These are phyloP conservation scores for Penicillium sp. DNA, from an alignment of 2,329 filamentous ascomycete genomes.

Conservation along the genomic window DNA sequence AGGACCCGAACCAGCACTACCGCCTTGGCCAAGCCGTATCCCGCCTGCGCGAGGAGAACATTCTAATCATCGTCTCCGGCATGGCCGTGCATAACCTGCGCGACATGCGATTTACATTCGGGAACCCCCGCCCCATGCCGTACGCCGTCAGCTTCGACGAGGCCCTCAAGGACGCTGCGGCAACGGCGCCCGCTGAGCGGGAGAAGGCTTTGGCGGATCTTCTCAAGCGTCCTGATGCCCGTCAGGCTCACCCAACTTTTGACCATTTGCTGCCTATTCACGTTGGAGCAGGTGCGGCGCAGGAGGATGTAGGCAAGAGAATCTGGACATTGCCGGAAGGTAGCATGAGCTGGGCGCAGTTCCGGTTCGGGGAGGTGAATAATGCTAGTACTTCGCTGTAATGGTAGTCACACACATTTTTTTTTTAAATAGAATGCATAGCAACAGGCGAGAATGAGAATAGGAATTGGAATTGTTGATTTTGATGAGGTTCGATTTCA, in stretches of 20 bases:
- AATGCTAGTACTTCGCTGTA: conserved; percentile 35
- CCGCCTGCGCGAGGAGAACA: conserved; percentile 68
- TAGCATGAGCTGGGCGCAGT: conserved; percentile 63
- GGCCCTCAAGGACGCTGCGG: conserved; percentile 69
- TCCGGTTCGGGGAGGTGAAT: conserved; percentile 54
- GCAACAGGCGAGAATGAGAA: conserved; percentile 1
- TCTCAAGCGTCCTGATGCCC: conserved; percentile 59
- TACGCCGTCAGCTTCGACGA: conserved; percentile 70
- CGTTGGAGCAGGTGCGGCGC: conserved; percentile 63
- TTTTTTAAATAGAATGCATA: conserved; percentile 9
- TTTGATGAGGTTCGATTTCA: conserved; percentile 36
- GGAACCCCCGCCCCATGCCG: conserved; percentile 56
- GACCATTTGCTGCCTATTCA: conserved; percentile 68
- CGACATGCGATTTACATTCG: conserved; percentile 58
- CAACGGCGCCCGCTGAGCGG: conserved; percentile 50
- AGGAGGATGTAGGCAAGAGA: conserved; percentile 53
- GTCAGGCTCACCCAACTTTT: conserved; percentile 67
- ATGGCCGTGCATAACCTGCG: conserved; percentile 77
- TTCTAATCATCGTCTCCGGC: conserved; percentile 73
- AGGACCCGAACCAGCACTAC: conserved; percentile 71
- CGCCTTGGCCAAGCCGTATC: conserved; percentile 70
- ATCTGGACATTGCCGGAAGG: conserved; percentile 58
- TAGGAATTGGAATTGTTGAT: conserved; percentile 1
- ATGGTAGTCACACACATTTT: not conserved
- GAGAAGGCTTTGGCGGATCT: conserved; percentile 54